These are phyloP conservation scores for Monascus ruber DNA, from an alignment of 2,329 filamentous ascomycete species.

Conservation along the genomic window DNA sequence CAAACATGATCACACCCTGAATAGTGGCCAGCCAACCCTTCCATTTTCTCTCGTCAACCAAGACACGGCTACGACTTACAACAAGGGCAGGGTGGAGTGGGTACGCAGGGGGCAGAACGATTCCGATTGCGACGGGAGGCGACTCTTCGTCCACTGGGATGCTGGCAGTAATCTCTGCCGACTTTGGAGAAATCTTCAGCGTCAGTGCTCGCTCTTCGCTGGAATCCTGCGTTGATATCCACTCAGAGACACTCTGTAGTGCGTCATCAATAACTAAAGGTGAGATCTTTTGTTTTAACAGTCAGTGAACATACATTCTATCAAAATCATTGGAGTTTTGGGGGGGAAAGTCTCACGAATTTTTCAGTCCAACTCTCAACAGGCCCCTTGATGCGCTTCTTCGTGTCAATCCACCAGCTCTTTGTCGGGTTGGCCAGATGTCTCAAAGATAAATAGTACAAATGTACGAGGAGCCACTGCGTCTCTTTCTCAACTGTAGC, in stretches of 20 bases:
- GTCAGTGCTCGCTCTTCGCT: slow-evolving; percentile 43
- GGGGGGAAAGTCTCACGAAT: slow-evolving; percentile 58
- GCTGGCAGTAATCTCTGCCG: slow-evolving; percentile 66
- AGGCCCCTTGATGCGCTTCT: slow-evolving; percentile 64
- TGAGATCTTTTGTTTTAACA: slow-evolving; percentile 22
- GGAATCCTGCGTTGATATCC: slow-evolving; percentile 32
- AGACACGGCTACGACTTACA: slow-evolving; percentile 66
- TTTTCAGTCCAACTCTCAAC: slow-evolving; percentile 79
- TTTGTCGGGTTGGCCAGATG: slow-evolving; percentile 70
- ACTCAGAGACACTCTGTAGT: slow-evolving; percentile 28
- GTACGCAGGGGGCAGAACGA: slow-evolving; percentile 69
- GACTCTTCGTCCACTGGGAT: slow-evolving; percentile 83
- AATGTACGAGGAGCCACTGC: slow-evolving; percentile 71
- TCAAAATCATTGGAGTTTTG: slow-evolving; percentile 20
- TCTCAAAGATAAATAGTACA: slow-evolving; percentile 73
- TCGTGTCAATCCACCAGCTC: slow-evolving; percentile 71
- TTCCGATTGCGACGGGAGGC: slow-evolving; percentile 69
- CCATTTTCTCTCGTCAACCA: slow-evolving; percentile 86
- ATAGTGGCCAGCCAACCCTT: slow-evolving; percentile 78
- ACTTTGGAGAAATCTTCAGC: slow-evolving; percentile 60
- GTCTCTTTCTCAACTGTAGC: slow-evolving; percentile 60
- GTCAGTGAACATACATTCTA: slow-evolving; percentile 5
- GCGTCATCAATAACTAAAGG: slow-evolving; percentile 31
- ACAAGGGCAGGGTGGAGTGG: slow-evolving; percentile 72
- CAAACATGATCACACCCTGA: slow-evolving; percentile 87